A percentile compares a stretch with the other conserved stretches of the same genome.
Evolutionary conservation across 2,329 filamentous ascomycete genomes (phyloP).

Genomic region (Malbranchea zuffiana): DNA sequence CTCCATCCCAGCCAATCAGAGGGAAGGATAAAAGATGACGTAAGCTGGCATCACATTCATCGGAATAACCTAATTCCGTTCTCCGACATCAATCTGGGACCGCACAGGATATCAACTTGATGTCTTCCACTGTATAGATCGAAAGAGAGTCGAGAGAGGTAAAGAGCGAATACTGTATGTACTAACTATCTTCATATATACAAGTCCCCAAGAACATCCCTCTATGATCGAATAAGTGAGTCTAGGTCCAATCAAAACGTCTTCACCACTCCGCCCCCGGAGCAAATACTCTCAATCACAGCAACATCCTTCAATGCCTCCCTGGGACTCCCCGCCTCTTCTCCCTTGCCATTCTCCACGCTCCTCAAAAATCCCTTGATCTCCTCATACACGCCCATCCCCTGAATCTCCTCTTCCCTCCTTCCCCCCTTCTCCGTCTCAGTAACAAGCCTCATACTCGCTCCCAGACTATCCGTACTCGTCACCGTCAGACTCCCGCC

Average conservation of each 20-base stretch:
- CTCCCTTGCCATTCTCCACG: constrained; percentile 4
- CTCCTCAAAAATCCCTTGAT: constrained; percentile 13
- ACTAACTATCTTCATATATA: too few relatives aligned
- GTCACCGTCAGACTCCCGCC: constrained; percentile 40
- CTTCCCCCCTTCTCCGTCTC: constrained; percentile 40
- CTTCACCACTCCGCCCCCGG: constrained; percentile 21
- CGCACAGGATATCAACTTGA: too few relatives aligned
- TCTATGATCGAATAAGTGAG: too few relatives aligned
- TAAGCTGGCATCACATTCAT: too few relatives aligned
- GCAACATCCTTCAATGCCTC: constrained; percentile 45
- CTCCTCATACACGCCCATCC: constrained; percentile 31
- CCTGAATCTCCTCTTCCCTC: constrained; percentile 41
- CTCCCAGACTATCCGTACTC: constrained; percentile 21
- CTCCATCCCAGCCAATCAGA: too few relatives aligned
- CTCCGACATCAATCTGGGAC: too few relatives aligned
- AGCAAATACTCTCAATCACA: constrained; percentile 31
- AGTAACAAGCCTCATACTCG: constrained; percentile 27
- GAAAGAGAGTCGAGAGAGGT: too few relatives aligned
- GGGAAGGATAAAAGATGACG: too few relatives aligned
- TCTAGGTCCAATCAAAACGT: constrained; percentile 2
- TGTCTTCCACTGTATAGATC: too few relatives aligned
- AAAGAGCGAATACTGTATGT: too few relatives aligned
- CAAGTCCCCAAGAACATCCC: too few relatives aligned
- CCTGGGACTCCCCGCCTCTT: constrained; percentile 32
- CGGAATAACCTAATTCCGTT: too few relatives aligned